Base-by-base conservation (phyloP, 2,329 filamentous ascomycete genomes). In the Arthroderma uncinatum region DNA sequence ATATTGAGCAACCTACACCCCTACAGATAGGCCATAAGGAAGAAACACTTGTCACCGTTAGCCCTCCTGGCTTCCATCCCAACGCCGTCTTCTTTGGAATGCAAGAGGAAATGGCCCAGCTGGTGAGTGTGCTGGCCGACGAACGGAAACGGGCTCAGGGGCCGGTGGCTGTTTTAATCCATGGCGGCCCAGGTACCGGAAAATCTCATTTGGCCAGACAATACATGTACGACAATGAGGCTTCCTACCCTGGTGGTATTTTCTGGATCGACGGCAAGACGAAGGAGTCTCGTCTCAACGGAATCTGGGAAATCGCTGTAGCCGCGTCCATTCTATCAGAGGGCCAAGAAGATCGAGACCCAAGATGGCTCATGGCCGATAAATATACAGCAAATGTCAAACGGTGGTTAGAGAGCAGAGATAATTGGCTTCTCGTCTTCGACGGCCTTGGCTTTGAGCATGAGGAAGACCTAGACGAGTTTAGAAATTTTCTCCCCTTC, bases 201-300 rank as follows among this genome's bases (percentile, higher is more conserved):
- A 88, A 88, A 68, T 83, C 82, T 1, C 84, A 87, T 63, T 71
- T 87, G 12, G 83, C 83, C 28, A 77, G 84, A 2, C 77, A 87
- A 67, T 87, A 87, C 65, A 78, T 85, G 30, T 85, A 82, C 63
- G 68, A 74, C 3, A 79, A 86, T 63, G 79, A 75, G 36, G 70
- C 76, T 3, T 73, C 80, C 59, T 87, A 84, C 62, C 78, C 80
- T 0, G 83, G 83, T 1, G 85, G 85, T 1, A 76, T 86, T 44
- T 88, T 85, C 67, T 88, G 85, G 85, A 77, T 87, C 14, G 78
- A 82, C 53, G 81, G 82, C 7, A 84, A 82, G 61, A 81, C 79
- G 0, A 66, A 74, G 2, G 72, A 80, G 55, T 82, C 84, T 53
- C 74, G 82, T 34, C 78, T 79, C 55, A 79, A 81, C 52, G 81